phyloP scores from a whole-genome alignment of 306 rosid species.

The Gleditsia sinensis region DNA sequence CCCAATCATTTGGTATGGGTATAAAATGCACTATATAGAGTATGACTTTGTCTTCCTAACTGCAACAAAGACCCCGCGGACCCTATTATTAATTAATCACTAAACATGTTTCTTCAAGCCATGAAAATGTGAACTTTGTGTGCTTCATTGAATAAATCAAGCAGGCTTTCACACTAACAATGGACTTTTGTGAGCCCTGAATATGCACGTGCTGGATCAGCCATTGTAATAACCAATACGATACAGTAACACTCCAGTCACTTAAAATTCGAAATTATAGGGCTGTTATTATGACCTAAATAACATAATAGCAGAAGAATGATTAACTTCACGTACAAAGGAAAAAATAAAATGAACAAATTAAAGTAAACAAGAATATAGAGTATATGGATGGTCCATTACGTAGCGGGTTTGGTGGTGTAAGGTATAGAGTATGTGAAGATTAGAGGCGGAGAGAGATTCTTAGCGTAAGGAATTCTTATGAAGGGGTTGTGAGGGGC shows the following conservation, averaged over 20 bases:
- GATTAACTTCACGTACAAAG: constrained; percentile 19
- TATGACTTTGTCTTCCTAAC: background rate
- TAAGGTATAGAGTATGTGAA: constrained; percentile 44
- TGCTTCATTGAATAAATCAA: too few relatives aligned
- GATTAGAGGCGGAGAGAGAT: constrained; percentile 42
- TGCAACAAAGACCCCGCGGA: background rate
- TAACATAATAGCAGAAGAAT: constrained; percentile 17
- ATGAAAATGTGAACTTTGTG: background rate
- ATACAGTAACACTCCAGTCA: too few relatives aligned
- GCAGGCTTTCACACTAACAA: background rate
- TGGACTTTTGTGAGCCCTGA: background rate
- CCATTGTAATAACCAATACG: too few relatives aligned
- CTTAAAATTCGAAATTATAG: too few relatives aligned
- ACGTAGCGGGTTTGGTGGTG: constrained; percentile 44
- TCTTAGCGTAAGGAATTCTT: constrained; percentile 69
- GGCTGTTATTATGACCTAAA: too few relatives aligned
- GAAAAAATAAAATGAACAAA: constrained; percentile 5
- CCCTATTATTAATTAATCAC: background rate
- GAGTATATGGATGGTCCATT: constrained; percentile 25
- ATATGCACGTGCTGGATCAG: too few relatives aligned
- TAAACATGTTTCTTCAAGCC: background rate
- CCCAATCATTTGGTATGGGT: constrained; percentile 45
- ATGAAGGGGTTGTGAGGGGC: constrained; percentile 55
- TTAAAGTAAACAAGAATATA: constrained; percentile 1
- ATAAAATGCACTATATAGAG: background rate